Evolutionary conservation across 129 eudicot species (phyloP), one percentile per base, ranked within the genome.

Genomic region (Mikania micrantha): DNA sequence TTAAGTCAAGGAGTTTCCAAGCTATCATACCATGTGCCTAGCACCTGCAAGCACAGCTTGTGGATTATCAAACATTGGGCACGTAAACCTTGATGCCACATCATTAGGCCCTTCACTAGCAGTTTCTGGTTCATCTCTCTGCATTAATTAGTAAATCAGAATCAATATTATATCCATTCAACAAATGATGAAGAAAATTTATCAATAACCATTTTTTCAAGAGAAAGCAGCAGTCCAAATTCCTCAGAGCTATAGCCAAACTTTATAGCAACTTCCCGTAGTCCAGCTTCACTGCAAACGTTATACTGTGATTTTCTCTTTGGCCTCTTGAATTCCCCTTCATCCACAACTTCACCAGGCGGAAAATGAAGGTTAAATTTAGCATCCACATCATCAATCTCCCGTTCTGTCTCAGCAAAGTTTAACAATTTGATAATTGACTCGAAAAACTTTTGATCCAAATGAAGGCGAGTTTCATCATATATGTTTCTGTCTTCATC

Each of bases 1-100:
- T 31, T 7, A 7, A 41, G 17, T 17, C 60, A 52, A 13, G 19
- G 19, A 29, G 40, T 7, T 31, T 31, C 42, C 32, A 63, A 34
- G 71, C 70, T 62, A 50, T 21, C 83, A 61, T 81, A 91, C 97
- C 98, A 92, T 92, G 89, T 92, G 96, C 74, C 96, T 88, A 61
- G 98, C 98, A 42, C 96, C 98, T 84, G 35, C 85, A 20, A 92
- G 83, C 67, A 92, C 98, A 28, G 87, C 82, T 79, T 92, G 87
- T 39, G 98, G 91, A 27, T 89, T 83, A 28, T 84, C 89, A 81
- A 92, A 88, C 83, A 73, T 70, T 5, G 71, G 76, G 69, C 96
- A 82, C 7, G 90, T 84, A 70, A 84, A 88, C 61, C 70, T 82
- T 27, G 87, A 85, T 72, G 96, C 96, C 76, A 79, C 85, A 64